phyloP scores from a whole-genome alignment of 2,329 filamentous ascomycete genomes.

The Trichophyton equinum region DNA sequence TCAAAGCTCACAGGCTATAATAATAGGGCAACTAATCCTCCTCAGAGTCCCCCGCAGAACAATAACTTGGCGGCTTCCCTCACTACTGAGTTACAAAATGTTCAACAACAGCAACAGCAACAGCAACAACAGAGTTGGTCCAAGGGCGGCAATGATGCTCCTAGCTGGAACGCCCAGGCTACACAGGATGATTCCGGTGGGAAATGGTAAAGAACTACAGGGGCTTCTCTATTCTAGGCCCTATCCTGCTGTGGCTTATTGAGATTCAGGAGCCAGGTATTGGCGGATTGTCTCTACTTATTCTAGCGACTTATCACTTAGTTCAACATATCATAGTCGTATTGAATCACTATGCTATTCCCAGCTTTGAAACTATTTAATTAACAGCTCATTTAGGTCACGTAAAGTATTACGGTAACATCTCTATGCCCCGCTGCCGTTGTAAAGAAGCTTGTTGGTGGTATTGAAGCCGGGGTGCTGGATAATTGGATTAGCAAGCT shows the following conservation, averaged over 20 bases:
- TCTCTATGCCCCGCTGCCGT: conserved; percentile 14
- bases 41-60: background rate
- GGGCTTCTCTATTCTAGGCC: background rate
- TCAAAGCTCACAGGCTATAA: background rate
- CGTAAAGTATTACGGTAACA: background rate
- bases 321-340: background rate
- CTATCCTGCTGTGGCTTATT: no score
- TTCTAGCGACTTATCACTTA: background rate
- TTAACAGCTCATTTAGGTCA: background rate
- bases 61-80: background rate
- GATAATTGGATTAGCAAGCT: conserved; percentile 34
- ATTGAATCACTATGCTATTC: background rate
- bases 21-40: background rate
- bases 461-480: conserved; percentile 16
- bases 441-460: conserved; percentile 22
- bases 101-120: background rate
- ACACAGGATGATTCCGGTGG: background rate
- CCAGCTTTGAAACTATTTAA: background rate
- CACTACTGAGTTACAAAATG: background rate
- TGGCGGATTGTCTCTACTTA: background rate
- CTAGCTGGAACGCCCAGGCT: background rate
- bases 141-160: background rate
- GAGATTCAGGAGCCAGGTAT: no score
- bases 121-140: background rate
- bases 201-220: background rate